A percentile compares a stretch with the other conserved stretches of the same genome.
These are phyloP conservation scores for Gnetum montanum DNA, from an alignment of 75 land plant species.

Conservation along the genomic window DNA sequence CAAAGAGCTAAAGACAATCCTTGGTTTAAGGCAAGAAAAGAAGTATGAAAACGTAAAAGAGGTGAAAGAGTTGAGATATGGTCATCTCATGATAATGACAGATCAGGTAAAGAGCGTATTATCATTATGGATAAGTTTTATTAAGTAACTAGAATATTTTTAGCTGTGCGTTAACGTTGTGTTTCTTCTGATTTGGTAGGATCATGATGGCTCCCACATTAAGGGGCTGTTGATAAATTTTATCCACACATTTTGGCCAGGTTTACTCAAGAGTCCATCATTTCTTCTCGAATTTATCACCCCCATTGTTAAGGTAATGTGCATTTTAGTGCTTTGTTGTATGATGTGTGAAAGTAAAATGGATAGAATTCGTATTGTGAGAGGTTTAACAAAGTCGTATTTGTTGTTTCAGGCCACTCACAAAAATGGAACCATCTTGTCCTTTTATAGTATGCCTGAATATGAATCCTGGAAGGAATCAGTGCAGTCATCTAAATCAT, in stretches of 20 bases:
- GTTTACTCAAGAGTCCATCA: slow-evolving; percentile 76
- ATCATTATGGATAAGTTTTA: no score
- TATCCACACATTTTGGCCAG: slow-evolving; percentile 96
- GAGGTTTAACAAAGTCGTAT: no score
- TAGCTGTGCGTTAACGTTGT: not conserved
- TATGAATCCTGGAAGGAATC: slow-evolving; percentile 92
- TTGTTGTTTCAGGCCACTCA: slow-evolving; percentile 61
- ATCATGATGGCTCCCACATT: slow-evolving; percentile 99
- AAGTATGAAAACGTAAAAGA: slow-evolving; percentile 63
- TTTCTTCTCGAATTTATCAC: slow-evolving; percentile 95
- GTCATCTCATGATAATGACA: slow-evolving; percentile 97
- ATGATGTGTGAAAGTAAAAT: not conserved
- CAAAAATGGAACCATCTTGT: slow-evolving; percentile 39
- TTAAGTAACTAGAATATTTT: not conserved
- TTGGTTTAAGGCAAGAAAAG: slow-evolving; percentile 89
- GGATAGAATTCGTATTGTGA: not conserved
- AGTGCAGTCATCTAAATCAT: slow-evolving; percentile 53
- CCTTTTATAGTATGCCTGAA: slow-evolving; percentile 93
- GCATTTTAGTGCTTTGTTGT: not conserved
- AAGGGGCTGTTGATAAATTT: slow-evolving; percentile 93
- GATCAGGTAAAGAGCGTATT: slow-evolving; percentile 61
- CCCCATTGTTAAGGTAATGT: slow-evolving; percentile 95
- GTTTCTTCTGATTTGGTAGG: slow-evolving; percentile 29
- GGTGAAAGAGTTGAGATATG: slow-evolving; percentile 78
- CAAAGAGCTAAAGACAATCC: slow-evolving; percentile 68